These are phyloP conservation scores for Hordeum pubiflorum DNA, from an alignment of 202 grass and related monocot genomes.

Conservation along the genomic window DNA sequence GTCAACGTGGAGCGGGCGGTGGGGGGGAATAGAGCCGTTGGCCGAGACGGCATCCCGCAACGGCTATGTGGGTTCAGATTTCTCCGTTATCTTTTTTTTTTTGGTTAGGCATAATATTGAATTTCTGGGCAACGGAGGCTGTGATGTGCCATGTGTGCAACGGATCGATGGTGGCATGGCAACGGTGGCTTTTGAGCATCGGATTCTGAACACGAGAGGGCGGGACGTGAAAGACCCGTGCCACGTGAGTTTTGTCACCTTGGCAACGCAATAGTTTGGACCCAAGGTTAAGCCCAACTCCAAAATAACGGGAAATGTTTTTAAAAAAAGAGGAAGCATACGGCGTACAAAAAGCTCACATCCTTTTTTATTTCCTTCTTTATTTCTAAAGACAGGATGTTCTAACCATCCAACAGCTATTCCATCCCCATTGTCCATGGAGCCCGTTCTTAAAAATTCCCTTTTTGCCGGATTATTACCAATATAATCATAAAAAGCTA, in stretches of 20 bases:
- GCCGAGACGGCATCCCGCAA: not conserved
- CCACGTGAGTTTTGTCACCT: not conserved
- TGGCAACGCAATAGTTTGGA: no score
- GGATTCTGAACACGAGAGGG: not conserved
- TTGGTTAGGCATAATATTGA: not conserved
- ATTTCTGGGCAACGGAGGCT: not conserved
- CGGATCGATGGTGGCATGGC: not conserved
- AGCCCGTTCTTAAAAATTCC: no score
- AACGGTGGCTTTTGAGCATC: not conserved
- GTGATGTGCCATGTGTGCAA: not conserved
- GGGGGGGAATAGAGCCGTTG: constrained; percentile 47
- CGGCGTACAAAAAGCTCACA: no score
- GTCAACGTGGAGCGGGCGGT: constrained; percentile 40
- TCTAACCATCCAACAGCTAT: no score
- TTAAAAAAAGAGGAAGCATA: no score
- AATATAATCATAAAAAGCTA: no score
- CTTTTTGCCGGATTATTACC: no score
- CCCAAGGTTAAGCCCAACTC: no score
- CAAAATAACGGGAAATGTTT: no score
- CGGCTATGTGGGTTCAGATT: constrained; percentile 15
- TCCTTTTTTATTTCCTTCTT: no score
- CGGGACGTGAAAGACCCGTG: not conserved
- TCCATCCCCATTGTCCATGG: no score
- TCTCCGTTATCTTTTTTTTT: not conserved
- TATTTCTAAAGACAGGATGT: no score